Base-by-base conservation (phyloP, 1,284 basidiomycete species). In the Cryptococcus deneoformans region DNA sequence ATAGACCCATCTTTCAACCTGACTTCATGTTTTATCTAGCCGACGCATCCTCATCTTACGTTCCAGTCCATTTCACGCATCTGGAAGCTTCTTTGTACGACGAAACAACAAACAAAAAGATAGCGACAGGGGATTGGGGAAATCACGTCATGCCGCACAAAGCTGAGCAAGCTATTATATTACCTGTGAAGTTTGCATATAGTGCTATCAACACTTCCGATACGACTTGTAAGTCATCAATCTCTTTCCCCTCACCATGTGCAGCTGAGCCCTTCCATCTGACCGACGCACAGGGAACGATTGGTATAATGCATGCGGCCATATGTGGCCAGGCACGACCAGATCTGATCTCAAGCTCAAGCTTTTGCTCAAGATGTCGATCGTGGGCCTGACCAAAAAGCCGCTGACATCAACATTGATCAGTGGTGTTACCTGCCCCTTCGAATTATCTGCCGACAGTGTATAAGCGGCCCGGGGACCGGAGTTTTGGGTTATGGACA, bases 181-280 rank as follows among this genome's bases (percentile, higher is more conserved):
- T 94, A 16, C 90, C 90, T 0, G 78, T 94, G 53, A 87, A 86
- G 64, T 92, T 93, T 75, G 84, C 85, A 0, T 93, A 92, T 71
- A 60, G 84, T n/a, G 88, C 87, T 0, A 79, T 83, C n/a, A 93
- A 94, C 71, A 81, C 83, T 50, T 84, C 86, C 1, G 91, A 94
- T 76, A 79, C 81, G 43, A 92, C 91, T 36, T 94, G 90, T 89
- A 66, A 64, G 86, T 79, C 29, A 6, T 14, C 2, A 5, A 50
- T 53, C 5, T 42, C 5, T 45, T 46, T 29, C 24, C 7, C 29
- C 4, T 29, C 29, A 29, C 29, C 29, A 29, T 5, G 29, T 52
- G 37, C n/a, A 51, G 52, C 9, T 12, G 12, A 6, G n/a, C 38
- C 9, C 14, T 45, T 8, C 47, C 10, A 11, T 2, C 8, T 6